Evolutionary conservation across 768 basidiomycete genomes (phyloP), one percentile per base, ranked within the genome.

Genomic region (Lactifluus rugatus): DNA sequence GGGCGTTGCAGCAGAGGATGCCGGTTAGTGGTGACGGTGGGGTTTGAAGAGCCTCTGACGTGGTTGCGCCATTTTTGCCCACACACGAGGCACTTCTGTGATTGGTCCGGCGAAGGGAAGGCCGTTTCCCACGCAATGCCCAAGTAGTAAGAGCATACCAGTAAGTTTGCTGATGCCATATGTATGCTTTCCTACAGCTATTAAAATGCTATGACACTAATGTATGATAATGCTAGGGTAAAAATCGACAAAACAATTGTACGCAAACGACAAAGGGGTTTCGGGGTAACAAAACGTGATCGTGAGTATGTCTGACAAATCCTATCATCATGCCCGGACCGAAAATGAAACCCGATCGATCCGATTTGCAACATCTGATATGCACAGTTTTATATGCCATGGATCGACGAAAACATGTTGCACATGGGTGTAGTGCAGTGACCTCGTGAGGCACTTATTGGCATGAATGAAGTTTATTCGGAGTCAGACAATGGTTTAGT

Each of bases 81-180:
- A 16, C 21, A 46, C 16, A 32, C 8, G 60, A 61, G 60, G 60
- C 60, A 42, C 39, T 57, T 61, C 21, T 57, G 50, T 61, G 42
- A 61, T 61, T 61, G 60, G 60, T 25, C 44, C 52, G 52, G 52
- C 0, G 1, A 23, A 16, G 4, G 5, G 9, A 19, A 39, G 37
- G 1, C 16, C 26, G 23, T 13, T 46, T 46, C 19, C 41, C 41
- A 42, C 41, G 41, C 41, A 19, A 5, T 1, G 5, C 16, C 13
- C 7, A 34, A 31, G 28, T 31, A 31, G 9, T 31, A 31, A 31
- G 28, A 6, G 28, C 13, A 5, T 36, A 5, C n/a, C 11, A 14
- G 5, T 14, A 3, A 5, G 11, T 14, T 14, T 36, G 34, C 34
- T 36, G 11, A 14, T 36, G 34, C 34, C 13, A 13, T 36, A 36